Base-by-base conservation (phyloP, 2,329 filamentous ascomycete species). In the Fusarium bulbicola region DNA sequence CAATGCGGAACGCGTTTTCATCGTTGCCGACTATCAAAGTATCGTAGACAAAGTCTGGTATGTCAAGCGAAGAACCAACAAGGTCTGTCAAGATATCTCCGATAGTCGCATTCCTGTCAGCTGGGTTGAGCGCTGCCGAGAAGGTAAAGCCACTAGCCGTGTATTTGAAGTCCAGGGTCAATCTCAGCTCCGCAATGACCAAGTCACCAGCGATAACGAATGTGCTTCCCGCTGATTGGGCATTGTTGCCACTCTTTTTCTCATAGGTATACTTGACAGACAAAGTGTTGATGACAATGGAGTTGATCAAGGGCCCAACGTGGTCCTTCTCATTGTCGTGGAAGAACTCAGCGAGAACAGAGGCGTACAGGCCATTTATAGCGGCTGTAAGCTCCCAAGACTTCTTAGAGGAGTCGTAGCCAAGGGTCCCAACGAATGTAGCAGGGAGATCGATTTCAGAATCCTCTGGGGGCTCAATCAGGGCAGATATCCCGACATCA, bases 161-260 rank as follows among this genome's bases (percentile, higher is more conserved):
- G 36, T 75, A 60, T 2, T 15, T 60, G 37, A 75, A 76, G 14
- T 57, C 21, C 1, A 76, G 69, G 7, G 30, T 52, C 8, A 76
- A 28, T 52, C 49, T 50, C 7, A 76, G 46, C 4, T 5, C 54
- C 2, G 69, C 73, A 13, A 73, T 47, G 15, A 67, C 37, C 13
- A 76, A 36, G 15, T 59, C 63, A 2, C 78, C 78, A 12, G 47
- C 45, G 43, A 80, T 75, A 7, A 43, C 10, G n/a, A 68, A 68
- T 6, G 14, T 24, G 18, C 53, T 70, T 5, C 61, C 66, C n/a
- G 24, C 54, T 2, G 66, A 42, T 10, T 42, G 57, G 6, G 32
- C 20, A 14, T 5, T 37, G 13, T 24, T 42, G 1, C 16, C 53
- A 11, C 37, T n/a, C 16, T 50, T 43, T 16, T 6, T 36, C 15